Percentiles rank a stretch among this genome's conserved stretches.
Evolutionary conservation across 2,329 filamentous ascomycete species (phyloP).

Genomic region (Chaetomiaceae sp.): DNA sequence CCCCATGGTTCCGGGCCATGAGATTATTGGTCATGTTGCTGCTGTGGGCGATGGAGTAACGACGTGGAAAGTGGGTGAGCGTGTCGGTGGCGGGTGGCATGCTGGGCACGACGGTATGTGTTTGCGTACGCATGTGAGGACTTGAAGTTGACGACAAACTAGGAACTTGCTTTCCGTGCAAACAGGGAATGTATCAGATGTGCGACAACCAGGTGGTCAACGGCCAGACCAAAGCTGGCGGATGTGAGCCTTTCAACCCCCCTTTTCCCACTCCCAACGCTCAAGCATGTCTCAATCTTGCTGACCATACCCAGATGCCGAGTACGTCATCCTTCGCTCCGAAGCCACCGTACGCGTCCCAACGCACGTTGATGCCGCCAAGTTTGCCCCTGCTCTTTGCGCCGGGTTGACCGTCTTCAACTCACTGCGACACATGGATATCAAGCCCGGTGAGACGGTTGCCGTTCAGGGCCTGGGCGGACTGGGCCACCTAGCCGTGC

Average conservation of each 20-base stretch:
- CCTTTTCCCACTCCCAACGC: not conserved
- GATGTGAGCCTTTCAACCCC: constrained; percentile 34
- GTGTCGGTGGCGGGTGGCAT: constrained; percentile 64
- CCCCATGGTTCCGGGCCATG: constrained; percentile 48
- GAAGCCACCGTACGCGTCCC: constrained; percentile 44
- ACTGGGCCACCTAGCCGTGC: constrained; percentile 59
- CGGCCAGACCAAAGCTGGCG: constrained; percentile 60
- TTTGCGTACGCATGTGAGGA: no score
- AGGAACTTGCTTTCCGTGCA: constrained; percentile 55
- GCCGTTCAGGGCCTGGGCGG: constrained; percentile 55
- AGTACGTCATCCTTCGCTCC: constrained; percentile 48
- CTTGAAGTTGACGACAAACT: no score
- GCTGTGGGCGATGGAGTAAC: constrained; percentile 45
- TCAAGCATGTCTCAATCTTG: not conserved
- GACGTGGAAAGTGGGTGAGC: constrained; percentile 56
- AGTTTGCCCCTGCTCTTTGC: constrained; percentile 45
- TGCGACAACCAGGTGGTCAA: constrained; percentile 59
- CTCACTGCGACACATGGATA: constrained; percentile 32
- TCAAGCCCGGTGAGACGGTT: constrained; percentile 31
- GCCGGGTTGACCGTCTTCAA: constrained; percentile 44
- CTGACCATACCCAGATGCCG: constrained; percentile 31
- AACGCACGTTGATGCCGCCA: constrained; percentile 34
- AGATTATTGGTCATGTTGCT: constrained; percentile 54
- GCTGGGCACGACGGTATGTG: constrained; percentile 54
- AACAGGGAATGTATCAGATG: constrained; percentile 59